Evolutionary conservation across 1,139 yeast genomes (phyloP), one percentile per base, ranked within the genome.

Genomic region (Kurtzmaniella quercitrusa): DNA sequence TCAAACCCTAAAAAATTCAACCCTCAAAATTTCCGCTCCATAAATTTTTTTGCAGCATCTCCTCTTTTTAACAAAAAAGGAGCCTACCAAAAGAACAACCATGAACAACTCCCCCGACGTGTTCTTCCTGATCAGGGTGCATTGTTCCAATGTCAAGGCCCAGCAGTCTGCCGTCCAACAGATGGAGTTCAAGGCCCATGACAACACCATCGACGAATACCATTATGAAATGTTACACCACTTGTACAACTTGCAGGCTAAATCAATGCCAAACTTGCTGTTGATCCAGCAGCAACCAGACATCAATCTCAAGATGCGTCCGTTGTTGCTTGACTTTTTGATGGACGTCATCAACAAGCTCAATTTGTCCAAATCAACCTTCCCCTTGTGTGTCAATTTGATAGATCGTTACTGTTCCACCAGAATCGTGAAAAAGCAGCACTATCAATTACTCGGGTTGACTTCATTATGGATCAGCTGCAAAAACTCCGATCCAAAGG

Each of bases 401-500:
- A 69, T 78, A 51, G 84, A 79, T 58, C 61, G 78, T 44, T 79
- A 77, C 58, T 72, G 80, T 45, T 65, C 75, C 18, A 68, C 75
- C 6, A 59, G 75, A 46, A 69, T 73, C 40, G 80, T 79, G 45
- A 73, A 73, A 56, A 73, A 74, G 48, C 72, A 70, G 50, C 83
- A 81, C 56, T 83, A 79, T 58, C 88, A 84, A 57, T 65, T 85
- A 48, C 66, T 84, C 48, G 91, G 90, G 2, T 70, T 85, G 48
- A 80, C 89, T 23, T 76, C 87, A 49, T 66, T 85, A 41, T 85
- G 93, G 94, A 75, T 84, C 42, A 76, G 86, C 38, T 79, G 89
- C 50, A 85, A 85, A 63, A 82, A 78, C 59, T 71, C 79, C 61
- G 93, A 85, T 58, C 71, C 81, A 45, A 85, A 85, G 62, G 77